Evolutionary conservation across 352 stramenopile genomes (phyloP).

Genomic region (Pythium brachiatum): DNA sequence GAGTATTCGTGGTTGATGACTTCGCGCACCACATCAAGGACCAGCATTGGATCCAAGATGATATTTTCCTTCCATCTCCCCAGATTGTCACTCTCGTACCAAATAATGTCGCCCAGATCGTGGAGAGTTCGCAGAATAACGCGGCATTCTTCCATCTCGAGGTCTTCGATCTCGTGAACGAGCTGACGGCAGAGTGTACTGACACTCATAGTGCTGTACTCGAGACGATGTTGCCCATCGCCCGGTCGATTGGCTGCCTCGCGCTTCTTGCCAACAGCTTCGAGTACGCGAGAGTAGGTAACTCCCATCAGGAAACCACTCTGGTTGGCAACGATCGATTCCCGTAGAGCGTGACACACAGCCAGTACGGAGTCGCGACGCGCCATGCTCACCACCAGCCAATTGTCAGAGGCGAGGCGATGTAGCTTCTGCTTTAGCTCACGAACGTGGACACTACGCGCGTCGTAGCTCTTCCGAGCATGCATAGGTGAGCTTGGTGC

Average conservation of each 20-base stretch:
- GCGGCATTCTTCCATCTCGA: slow-evolving; percentile 14
- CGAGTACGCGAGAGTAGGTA: neutral
- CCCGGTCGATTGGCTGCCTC: neutral
- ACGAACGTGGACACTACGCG: no score
- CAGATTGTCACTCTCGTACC: slow-evolving; percentile 18
- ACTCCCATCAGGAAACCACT: neutral
- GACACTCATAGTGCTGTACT: neutral
- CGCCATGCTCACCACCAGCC: neutral
- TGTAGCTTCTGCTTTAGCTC: no score
- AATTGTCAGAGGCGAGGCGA: neutral
- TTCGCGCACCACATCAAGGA: slow-evolving; percentile 29
- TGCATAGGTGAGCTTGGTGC: neutral
- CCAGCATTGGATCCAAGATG: slow-evolving; percentile 27
- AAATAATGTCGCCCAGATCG: slow-evolving; percentile 22
- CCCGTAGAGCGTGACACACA: neutral
- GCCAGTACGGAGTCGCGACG: neutral
- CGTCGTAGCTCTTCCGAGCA: no score
- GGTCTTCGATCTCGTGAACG: slow-evolving; percentile 15
- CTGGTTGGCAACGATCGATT: neutral
- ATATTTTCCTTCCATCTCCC: slow-evolving; percentile 8
- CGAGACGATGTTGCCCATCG: neutral
- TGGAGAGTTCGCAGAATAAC: slow-evolving; percentile 16
- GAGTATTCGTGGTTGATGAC: slow-evolving; percentile 19
- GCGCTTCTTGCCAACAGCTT: neutral
- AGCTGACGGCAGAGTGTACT: neutral